Percentiles rank a stretch among this genome's conserved stretches.
phyloP scores from a whole-genome alignment of 1,284 basidiomycete species.

The Volvariella volvacea region DNA sequence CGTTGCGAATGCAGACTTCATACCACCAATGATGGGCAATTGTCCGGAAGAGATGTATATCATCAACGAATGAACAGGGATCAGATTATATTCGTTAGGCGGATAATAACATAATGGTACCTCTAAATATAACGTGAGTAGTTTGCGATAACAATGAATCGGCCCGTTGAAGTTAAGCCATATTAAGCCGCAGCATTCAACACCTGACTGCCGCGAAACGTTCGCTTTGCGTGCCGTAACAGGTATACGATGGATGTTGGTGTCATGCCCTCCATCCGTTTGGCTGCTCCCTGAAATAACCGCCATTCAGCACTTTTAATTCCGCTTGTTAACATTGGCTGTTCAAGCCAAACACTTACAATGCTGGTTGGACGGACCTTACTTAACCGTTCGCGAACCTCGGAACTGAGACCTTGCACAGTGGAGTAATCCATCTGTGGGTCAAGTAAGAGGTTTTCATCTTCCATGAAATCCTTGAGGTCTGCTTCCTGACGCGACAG shows the following conservation, averaged over 20 bases:
- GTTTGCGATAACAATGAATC: too few relatives aligned
- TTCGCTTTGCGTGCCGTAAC: slow-evolving; percentile 55
- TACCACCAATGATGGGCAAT: too few relatives aligned
- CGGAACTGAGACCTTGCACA: slow-evolving; percentile 68
- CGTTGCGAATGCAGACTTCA: too few relatives aligned
- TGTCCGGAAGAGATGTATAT: too few relatives aligned
- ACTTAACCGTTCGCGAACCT: slow-evolving; percentile 65
- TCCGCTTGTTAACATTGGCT: too few relatives aligned
- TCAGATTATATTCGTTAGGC: too few relatives aligned
- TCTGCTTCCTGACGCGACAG: slow-evolving; percentile 69
- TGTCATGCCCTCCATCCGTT: slow-evolving; percentile 86
- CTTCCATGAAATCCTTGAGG: slow-evolving; percentile 69
- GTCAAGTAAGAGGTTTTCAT: slow-evolving; percentile 69
- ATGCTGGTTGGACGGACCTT: slow-evolving; percentile 62
- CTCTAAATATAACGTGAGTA: too few relatives aligned
- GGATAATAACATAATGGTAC: too few relatives aligned
- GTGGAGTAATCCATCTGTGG: slow-evolving; percentile 61
- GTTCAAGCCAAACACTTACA: too few relatives aligned
- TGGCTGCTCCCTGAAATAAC: slow-evolving; percentile 62
- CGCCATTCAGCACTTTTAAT: neutral
- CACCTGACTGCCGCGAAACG: slow-evolving; percentile 10
- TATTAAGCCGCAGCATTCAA: too few relatives aligned
- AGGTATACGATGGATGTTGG: slow-evolving; percentile 62
- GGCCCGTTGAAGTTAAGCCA: too few relatives aligned
- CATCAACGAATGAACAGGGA: too few relatives aligned